Evolutionary conservation across 164 flowering plant species (phyloP).

Genomic region (Liriodendron chinense): DNA sequence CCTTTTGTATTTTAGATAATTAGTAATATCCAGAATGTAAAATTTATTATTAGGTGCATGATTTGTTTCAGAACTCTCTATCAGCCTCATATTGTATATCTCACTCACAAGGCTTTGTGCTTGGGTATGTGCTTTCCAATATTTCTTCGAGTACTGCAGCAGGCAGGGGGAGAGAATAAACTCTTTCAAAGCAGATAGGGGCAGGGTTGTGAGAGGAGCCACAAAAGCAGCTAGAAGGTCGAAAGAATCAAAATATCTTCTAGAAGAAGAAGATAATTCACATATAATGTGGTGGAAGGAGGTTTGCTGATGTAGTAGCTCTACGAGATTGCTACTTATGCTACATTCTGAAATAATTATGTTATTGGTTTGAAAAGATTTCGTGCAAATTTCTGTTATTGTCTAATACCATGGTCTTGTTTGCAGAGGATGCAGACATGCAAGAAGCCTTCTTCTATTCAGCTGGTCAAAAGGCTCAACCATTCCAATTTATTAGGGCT

Average conservation of each 20-base stretch:
- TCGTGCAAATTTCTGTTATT: background rate
- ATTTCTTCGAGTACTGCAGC: background rate
- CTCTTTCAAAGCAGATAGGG: slow-evolving; percentile 35
- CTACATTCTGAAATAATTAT: background rate
- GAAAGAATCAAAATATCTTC: slow-evolving; percentile 30
- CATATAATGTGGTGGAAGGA: slow-evolving; percentile 95
- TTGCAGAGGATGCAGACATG: slow-evolving; percentile 72
- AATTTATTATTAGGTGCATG: background rate
- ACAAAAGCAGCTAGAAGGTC: slow-evolving; percentile 41
- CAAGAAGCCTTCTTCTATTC: slow-evolving; percentile 70
- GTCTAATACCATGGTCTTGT: slow-evolving; percentile 4
- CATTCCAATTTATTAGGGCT: slow-evolving; percentile 80
- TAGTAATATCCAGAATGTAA: background rate
- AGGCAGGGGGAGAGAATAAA: slow-evolving; percentile 12
- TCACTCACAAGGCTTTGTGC: background rate
- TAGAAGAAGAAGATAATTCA: slow-evolving; percentile 54
- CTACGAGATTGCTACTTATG: background rate
- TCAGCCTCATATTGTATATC: background rate
- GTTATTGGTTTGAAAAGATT: background rate
- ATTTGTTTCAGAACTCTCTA: background rate
- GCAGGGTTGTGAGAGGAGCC: slow-evolving; percentile 24
- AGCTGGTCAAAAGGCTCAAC: slow-evolving; percentile 63
- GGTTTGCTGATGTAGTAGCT: slow-evolving; percentile 34
- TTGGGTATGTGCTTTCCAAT: background rate
- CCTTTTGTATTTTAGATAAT: too few relatives aligned